Conservation (phyloP, 306 rosid genomes). For the Acacia confusa region DNA sequence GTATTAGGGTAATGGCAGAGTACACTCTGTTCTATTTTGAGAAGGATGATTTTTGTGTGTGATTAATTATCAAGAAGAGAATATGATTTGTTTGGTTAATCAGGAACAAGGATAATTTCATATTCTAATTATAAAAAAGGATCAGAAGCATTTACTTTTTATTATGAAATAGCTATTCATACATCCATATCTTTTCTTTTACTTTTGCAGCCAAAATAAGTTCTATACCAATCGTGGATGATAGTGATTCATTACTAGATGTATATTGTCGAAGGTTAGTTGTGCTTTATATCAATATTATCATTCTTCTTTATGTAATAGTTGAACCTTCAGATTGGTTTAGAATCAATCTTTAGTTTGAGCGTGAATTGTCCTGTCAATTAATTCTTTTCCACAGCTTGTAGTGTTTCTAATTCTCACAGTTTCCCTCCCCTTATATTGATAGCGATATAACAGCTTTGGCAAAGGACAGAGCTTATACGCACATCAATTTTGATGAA, state of each 20-base stretch:
- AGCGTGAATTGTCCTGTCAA: constrained; percentile 2
- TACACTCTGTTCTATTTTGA: constrained; percentile 3
- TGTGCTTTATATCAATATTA: constrained; percentile 19
- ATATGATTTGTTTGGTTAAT: constrained; percentile 15
- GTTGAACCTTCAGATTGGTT: constrained; percentile 7
- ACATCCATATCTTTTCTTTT: constrained; percentile 13
- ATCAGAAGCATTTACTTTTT: constrained; percentile 20
- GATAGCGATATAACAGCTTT: constrained; percentile 95
- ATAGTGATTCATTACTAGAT: constrained; percentile 84
- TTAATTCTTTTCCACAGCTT: constrained; percentile 22
- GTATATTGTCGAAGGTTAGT: constrained; percentile 98
- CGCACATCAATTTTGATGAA: constrained; percentile 87
- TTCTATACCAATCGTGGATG: constrained; percentile 95
- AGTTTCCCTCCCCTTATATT: constrained; percentile 27
- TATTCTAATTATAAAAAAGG: constrained; percentile 5
- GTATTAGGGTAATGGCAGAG: constrained; percentile 22
- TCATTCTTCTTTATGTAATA: constrained; percentile 11
- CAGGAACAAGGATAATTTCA: constrained; percentile 10
- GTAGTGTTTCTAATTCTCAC: constrained; percentile 33
- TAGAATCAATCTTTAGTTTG: constrained; percentile 15
- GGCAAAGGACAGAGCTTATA: constrained; percentile 95
- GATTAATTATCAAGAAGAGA: constrained; percentile 9
- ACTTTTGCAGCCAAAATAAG: constrained; percentile 87
- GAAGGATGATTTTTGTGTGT: constrained; percentile 20
- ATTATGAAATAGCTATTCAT: constrained; percentile 7